These are phyloP conservation scores for Corynespora cassiicola DNA, from an alignment of 2,329 filamentous ascomycete species.

Conservation along the genomic window DNA sequence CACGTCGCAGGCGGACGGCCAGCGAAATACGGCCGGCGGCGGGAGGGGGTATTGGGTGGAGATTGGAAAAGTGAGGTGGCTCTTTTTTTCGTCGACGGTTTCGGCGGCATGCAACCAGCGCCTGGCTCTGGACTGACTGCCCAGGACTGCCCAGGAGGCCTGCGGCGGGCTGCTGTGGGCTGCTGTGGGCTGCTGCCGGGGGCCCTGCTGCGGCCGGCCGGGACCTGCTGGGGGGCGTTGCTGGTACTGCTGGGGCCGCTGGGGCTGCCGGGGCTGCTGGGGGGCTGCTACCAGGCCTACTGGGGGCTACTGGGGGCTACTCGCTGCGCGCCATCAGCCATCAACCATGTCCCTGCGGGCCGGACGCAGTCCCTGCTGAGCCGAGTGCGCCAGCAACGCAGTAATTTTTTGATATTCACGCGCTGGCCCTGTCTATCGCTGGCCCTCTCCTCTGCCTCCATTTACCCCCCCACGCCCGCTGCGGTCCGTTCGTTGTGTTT, in stretches of 20 bases:
- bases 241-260: too few species aligned
- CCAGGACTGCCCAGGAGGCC: too few species aligned
- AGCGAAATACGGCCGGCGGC: background rate
- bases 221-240: too few species aligned
- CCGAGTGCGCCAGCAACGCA: constrained; percentile 7
- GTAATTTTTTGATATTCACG: constrained; percentile 17
- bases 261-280: too few species aligned
- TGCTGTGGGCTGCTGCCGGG: too few species aligned
- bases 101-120: constrained; percentile 8
- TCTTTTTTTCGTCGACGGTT: too few species aligned
- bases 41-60: constrained; percentile 5
- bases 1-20: background rate
- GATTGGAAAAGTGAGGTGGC: background rate
- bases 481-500: background rate
- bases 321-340: too few species aligned
- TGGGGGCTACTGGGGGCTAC: too few species aligned
- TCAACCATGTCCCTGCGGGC: background rate
- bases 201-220: too few species aligned
- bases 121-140: too few species aligned
- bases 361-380: background rate
- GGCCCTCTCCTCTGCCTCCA: background rate
- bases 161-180: too few species aligned
- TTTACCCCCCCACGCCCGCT: background rate
- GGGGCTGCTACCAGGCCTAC: too few species aligned
- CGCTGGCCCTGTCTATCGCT: constrained; percentile 7